These are phyloP conservation scores for Speleostelium caveatum DNA, from an alignment of 78 protist genomes.

Conservation along the genomic window DNA sequence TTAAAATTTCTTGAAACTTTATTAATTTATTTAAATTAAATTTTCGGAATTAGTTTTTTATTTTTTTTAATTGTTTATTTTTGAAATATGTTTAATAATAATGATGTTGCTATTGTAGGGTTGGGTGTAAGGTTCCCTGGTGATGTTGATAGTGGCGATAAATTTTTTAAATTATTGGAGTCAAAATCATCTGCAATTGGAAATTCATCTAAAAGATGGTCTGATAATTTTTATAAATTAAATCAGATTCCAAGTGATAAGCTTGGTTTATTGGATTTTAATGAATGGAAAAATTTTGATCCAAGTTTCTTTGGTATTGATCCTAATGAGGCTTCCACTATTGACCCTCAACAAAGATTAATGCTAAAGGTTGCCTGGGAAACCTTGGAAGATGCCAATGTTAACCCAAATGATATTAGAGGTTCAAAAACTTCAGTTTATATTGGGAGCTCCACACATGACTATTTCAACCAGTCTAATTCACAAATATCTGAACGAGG, in stretches of 20 bases:
- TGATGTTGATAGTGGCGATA: conserved; percentile 21
- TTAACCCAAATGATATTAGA: conserved; percentile 28
- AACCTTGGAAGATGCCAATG: conserved; percentile 46
- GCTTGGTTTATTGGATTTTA: conserved; percentile 40
- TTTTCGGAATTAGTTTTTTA: too few species aligned
- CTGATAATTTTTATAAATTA: conserved; percentile 29
- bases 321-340: conserved; percentile 52
- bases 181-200: conserved; percentile 56
- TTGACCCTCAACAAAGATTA: conserved; percentile 89
- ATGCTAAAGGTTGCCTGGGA: conserved; percentile 48
- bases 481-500: too few species aligned
- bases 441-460: conserved; percentile 29
- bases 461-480: too few species aligned
- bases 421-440: conserved; percentile 42
- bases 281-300: conserved; percentile 65
- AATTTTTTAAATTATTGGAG: conserved; percentile 54
- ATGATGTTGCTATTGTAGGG: conserved; percentile 81
- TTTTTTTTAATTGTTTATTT: too few species aligned
- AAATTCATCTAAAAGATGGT: conserved; percentile 52
- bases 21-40: too few species aligned
- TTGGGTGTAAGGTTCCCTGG: conserved; percentile 82
- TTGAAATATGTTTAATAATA: too few species aligned
- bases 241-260: conserved; percentile 38
- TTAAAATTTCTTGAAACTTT: too few species aligned
- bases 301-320: conserved; percentile 37